Conservation (phyloP, 2,329 filamentous ascomycete genomes). For the Fusarium sp. region DNA sequence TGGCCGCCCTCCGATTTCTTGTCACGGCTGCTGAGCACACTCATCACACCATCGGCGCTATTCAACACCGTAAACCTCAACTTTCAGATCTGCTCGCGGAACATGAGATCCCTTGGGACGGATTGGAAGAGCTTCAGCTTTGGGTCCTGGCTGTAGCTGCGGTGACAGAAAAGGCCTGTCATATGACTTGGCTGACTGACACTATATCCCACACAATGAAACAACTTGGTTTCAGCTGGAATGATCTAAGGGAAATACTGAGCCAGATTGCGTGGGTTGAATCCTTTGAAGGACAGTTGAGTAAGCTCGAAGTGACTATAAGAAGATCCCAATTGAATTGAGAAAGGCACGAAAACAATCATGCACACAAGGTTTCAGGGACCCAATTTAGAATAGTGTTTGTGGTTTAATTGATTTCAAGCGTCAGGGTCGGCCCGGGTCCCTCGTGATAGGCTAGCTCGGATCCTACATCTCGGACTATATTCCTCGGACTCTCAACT, state of each 20-base stretch:
- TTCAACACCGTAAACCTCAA: not conserved
- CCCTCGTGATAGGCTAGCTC: slow-evolving; percentile 7
- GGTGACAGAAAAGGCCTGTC: not conserved
- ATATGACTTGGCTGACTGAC: not conserved
- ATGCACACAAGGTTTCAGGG: not conserved
- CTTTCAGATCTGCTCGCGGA: not conserved
- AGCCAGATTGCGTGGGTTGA: slow-evolving; percentile 13
- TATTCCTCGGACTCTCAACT: not conserved
- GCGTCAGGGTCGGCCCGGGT: not conserved
- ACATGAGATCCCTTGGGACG: not conserved
- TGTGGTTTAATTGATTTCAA: not conserved
- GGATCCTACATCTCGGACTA: slow-evolving; percentile 17
- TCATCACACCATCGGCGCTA: slow-evolving; percentile 7
- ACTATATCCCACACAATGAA: not conserved
- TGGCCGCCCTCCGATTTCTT: slow-evolving; percentile 8
- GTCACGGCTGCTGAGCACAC: slow-evolving; percentile 3
- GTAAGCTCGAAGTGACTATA: not conserved
- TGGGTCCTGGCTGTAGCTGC: not conserved
- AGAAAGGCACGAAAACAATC: too few species aligned
- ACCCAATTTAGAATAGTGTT: not conserved
- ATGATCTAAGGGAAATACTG: not conserved
- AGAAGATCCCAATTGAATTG: too few species aligned
- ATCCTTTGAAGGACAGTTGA: not conserved
- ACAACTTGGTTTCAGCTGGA: not conserved
- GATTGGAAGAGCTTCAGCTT: slow-evolving; percentile 1